Evolutionary conservation across 2,329 filamentous ascomycete species (phyloP).

Genomic region (Cladosporium sp.): DNA sequence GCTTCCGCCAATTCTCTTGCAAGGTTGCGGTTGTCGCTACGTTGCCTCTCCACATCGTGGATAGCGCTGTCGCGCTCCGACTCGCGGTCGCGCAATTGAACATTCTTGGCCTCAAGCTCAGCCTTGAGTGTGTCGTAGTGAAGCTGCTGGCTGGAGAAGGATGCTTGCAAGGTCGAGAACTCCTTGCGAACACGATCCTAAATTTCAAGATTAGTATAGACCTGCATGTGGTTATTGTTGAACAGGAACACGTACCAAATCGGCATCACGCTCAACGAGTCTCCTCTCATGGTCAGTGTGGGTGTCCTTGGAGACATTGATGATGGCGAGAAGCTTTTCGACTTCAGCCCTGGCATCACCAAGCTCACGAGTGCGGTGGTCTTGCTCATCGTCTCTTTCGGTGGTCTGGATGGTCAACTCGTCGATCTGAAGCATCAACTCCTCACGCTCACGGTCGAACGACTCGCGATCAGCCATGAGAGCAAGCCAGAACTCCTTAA

Average conservation of each 20-base stretch:
- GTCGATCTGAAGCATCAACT: conserved; percentile 26
- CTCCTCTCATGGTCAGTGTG: conserved; percentile 25
- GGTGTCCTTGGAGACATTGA: conserved; percentile 22
- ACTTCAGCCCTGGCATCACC: conserved; percentile 27
- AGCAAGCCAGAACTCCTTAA: conserved; percentile 29
- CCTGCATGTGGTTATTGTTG: not conserved
- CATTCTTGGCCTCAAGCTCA: conserved; percentile 22
- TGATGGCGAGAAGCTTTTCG: conserved; percentile 29
- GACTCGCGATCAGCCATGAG: conserved; percentile 29
- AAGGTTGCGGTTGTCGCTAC: conserved; percentile 24
- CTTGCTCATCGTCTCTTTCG: conserved; percentile 11
- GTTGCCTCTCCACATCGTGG: conserved; percentile 26
- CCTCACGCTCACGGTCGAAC: conserved; percentile 27
- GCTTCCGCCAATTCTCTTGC: conserved; percentile 28
- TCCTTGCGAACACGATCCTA: conserved; percentile 23
- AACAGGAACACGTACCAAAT: conserved; percentile 15
- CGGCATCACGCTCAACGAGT: conserved; percentile 26
- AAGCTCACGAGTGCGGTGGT: conserved; percentile 23
- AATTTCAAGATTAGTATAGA: not conserved
- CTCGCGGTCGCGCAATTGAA: conserved; percentile 21
- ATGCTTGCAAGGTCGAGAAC: conserved; percentile 21
- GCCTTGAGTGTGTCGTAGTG: conserved; percentile 24
- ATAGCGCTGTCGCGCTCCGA: conserved; percentile 25
- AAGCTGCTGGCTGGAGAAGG: conserved; percentile 19
- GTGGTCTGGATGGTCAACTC: conserved; percentile 17